phyloP scores from a whole-genome alignment of 768 basidiomycete species.

The Exsudoporus frostii region DNA sequence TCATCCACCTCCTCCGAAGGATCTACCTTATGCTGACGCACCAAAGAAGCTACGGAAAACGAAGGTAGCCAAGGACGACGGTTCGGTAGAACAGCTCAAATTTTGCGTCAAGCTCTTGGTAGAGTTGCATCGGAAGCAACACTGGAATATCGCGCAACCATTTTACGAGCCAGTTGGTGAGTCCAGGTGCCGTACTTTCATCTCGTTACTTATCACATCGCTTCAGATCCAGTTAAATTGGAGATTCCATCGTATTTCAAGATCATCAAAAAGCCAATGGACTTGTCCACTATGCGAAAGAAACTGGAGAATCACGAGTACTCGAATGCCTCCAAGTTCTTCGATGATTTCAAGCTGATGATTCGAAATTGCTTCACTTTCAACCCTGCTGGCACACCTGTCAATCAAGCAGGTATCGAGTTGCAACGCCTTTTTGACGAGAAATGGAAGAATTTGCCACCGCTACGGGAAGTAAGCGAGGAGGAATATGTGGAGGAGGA shows the following conservation, averaged over 20 bases:
- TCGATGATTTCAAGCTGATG: conserved; percentile 92
- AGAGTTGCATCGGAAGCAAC: conserved; percentile 78
- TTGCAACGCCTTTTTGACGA: conserved; percentile 88
- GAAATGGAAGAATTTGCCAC: conserved; percentile 82
- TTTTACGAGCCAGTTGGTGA: conserved; percentile 94
- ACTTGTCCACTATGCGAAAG: conserved; percentile 81
- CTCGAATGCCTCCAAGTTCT: conserved; percentile 72
- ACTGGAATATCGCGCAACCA: conserved; percentile 66
- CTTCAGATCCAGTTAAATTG: conserved; percentile 70
- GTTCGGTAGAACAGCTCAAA: conserved; percentile 77
- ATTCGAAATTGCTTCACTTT: conserved; percentile 90
- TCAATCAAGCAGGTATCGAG: conserved; percentile 81
- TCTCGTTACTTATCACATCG: background rate
- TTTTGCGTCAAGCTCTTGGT: conserved; percentile 74
- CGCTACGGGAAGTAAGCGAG: conserved; percentile 49
- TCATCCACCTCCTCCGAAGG: conserved; percentile 92
- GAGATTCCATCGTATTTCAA: conserved; percentile 83
- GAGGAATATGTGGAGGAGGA: conserved; percentile 63
- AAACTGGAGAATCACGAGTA: conserved; percentile 83
- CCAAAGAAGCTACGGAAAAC: conserved; percentile 67
- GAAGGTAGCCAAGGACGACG: conserved; percentile 60
- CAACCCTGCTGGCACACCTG: conserved; percentile 85
- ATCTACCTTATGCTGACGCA: conserved; percentile 75
- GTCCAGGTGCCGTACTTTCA: conserved; percentile 30
- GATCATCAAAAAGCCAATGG: conserved; percentile 94